Base-by-base conservation (phyloP, 2,329 filamentous ascomycete species). In the Trichoderma lentiforme region DNA sequence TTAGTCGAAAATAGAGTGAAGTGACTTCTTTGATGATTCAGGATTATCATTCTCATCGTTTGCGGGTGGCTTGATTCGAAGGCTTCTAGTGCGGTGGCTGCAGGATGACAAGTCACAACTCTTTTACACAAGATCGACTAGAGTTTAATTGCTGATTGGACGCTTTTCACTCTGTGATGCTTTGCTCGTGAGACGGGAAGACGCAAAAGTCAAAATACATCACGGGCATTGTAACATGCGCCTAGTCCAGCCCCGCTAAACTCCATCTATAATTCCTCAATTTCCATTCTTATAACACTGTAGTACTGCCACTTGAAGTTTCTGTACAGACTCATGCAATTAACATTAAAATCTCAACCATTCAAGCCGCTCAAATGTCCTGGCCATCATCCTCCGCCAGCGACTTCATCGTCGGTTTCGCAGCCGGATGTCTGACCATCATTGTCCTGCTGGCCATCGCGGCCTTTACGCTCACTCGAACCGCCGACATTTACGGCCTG, bases 401-500 rank as follows among this genome's bases (percentile, higher is more conserved):
- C 32, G 62, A 51, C 11, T 67, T 67, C 11, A 6, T 21, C 51
- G 14, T 43, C 11, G 64, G 64, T 7, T 67, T 67, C 26, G 2
- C 24, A 4, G 64, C 51, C 26, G 64, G 64, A 67, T 67, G 64
- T 15, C 51, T 34, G 8, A 36, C 64, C 15, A 15, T 67, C 9
- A 3, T 58, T 32, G 11, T 67, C 24, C 30, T 67, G 21, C 64
- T 67, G 9, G 51, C 21, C 15, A 2, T 67, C 21, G 64, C 14
- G 32, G 64, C 51, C 51, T 15, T 57, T 28, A 30, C 51, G 6
- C 30, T 67, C 5, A 58, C 34, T 32, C 34, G 32, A 2, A 30
- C 64, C 11, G 34, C 24, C 32, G 79, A 81, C 64, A 73, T 79
- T 14, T 89, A 89, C 74, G 84, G 84, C 1, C 79, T 89, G 7